Conservation (phyloP, 768 basidiomycete genomes). For the Melanogaster broomeanus region DNA sequence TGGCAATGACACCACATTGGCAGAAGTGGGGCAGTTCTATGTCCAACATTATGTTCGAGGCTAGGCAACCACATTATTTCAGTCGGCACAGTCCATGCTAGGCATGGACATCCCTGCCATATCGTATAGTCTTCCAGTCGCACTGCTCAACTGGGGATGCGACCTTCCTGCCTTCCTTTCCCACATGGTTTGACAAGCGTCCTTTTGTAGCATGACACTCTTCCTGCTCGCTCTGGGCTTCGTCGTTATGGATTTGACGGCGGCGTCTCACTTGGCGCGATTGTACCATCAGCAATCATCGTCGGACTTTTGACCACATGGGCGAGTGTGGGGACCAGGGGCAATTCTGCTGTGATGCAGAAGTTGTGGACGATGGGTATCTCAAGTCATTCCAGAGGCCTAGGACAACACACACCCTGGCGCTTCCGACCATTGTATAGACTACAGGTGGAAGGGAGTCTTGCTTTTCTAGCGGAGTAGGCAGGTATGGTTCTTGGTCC, state of each 20-base stretch:
- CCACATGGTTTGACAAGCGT: background rate
- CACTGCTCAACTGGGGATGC: conserved; percentile 54
- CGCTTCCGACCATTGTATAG: too few relatives aligned
- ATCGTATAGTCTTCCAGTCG: conserved; percentile 51
- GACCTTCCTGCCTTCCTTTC: conserved; percentile 14
- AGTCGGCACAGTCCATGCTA: conserved; percentile 14
- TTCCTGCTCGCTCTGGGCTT: conserved; percentile 7
- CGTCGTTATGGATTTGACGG: background rate
- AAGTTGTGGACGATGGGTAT: background rate
- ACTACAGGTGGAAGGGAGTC: too few relatives aligned
- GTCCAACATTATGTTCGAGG: too few relatives aligned
- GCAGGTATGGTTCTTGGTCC: too few relatives aligned
- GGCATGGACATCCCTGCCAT: conserved; percentile 48
- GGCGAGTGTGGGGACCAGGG: background rate
- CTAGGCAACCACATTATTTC: background rate
- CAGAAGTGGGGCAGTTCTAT: too few relatives aligned
- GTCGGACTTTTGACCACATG: background rate
- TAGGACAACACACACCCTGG: too few relatives aligned
- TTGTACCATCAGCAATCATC: background rate
- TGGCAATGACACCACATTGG: too few relatives aligned
- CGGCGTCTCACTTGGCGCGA: background rate
- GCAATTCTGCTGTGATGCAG: background rate
- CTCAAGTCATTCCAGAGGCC: background rate
- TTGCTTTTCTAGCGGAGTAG: too few relatives aligned
- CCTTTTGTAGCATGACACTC: conserved; percentile 3